phyloP scores from a whole-genome alignment of 2,329 filamentous ascomycete species.

The Cadophora sp. region DNA sequence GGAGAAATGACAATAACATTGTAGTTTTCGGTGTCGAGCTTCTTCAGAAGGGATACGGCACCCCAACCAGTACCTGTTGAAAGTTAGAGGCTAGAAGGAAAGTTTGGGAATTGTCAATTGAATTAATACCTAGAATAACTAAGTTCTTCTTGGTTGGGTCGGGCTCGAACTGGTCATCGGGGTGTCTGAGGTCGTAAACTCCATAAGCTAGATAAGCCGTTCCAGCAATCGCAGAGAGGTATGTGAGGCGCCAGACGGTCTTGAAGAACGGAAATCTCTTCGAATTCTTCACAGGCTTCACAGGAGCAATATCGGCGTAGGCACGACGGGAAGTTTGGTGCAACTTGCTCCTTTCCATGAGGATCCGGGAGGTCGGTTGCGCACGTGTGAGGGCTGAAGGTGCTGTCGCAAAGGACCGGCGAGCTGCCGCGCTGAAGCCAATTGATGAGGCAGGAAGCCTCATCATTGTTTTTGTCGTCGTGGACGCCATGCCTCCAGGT shows the following conservation, averaged over 20 bases:
- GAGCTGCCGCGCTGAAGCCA: conserved; percentile 39
- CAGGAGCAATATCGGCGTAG: conserved; percentile 50
- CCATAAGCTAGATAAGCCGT: conserved; percentile 77
- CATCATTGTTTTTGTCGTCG: conserved; percentile 43
- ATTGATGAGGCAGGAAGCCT: conserved; percentile 43
- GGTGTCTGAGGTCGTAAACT: conserved; percentile 84
- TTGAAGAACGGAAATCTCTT: conserved; percentile 72
- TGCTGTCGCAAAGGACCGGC: conserved; percentile 42
- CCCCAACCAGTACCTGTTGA: conserved; percentile 89
- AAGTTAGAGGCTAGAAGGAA: conserved; percentile 15
- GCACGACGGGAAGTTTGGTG: conserved; percentile 52
- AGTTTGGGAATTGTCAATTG: conserved; percentile 22
- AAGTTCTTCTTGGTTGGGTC: conserved; percentile 96
- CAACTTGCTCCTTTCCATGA: conserved; percentile 39
- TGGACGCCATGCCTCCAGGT: conserved; percentile 43
- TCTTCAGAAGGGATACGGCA: conserved; percentile 95
- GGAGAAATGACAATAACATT: conserved; percentile 98
- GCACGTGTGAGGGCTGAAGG: conserved; percentile 37
- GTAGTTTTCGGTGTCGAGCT: conserved; percentile 98
- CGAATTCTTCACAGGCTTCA: conserved; percentile 52
- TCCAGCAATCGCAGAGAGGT: conserved; percentile 74
- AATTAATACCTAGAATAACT: conserved; percentile 81
- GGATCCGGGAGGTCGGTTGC: conserved; percentile 38
- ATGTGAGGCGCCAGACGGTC: conserved; percentile 85
- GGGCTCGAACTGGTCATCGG: conserved; percentile 76